phyloP scores from a whole-genome alignment of 306 rosid species.

The Astragalus membranaceus region DNA sequence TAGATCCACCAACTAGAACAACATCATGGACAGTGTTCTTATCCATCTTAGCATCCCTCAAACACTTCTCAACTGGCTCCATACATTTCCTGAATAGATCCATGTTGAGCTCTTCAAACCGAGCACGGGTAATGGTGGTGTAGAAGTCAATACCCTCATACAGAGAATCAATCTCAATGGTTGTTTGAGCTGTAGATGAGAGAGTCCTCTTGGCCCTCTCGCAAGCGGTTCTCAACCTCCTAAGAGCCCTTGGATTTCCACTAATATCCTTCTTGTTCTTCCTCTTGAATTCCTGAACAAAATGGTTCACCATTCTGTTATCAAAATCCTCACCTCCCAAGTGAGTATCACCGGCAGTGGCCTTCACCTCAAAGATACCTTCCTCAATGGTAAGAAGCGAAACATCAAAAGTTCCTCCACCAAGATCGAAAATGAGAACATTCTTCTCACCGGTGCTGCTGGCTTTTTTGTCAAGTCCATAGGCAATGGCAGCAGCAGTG shows the following conservation, averaged over 20 bases:
- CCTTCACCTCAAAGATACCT: conserved; percentile 46
- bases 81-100: conserved; percentile 50
- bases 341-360: conserved; percentile 57
- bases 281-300: conserved; percentile 51
- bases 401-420: conserved; percentile 55
- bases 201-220: conserved; percentile 57
- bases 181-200: conserved; percentile 44
- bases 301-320: conserved; percentile 54
- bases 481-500: conserved; percentile 52
- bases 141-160: conserved; percentile 49
- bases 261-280: conserved; percentile 43
- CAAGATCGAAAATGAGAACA: conserved; percentile 48
- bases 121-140: conserved; percentile 42
- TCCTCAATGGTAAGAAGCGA: conserved; percentile 49
- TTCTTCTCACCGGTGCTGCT: conserved; percentile 31
- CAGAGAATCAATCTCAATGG: conserved; percentile 45
- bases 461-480: conserved; percentile 49
- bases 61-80: conserved; percentile 47
- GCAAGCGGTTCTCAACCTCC: conserved; percentile 53
- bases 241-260: conserved; percentile 43
- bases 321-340: conserved; percentile 61
- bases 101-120: conserved; percentile 55
- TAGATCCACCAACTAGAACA: conserved; percentile 55
- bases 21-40: conserved; percentile 44
- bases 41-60: conserved; percentile 56